Evolutionary conservation across 2,329 filamentous ascomycete genomes (phyloP), one percentile per base, ranked within the genome.

Genomic region (Atkinsonella texensis): DNA sequence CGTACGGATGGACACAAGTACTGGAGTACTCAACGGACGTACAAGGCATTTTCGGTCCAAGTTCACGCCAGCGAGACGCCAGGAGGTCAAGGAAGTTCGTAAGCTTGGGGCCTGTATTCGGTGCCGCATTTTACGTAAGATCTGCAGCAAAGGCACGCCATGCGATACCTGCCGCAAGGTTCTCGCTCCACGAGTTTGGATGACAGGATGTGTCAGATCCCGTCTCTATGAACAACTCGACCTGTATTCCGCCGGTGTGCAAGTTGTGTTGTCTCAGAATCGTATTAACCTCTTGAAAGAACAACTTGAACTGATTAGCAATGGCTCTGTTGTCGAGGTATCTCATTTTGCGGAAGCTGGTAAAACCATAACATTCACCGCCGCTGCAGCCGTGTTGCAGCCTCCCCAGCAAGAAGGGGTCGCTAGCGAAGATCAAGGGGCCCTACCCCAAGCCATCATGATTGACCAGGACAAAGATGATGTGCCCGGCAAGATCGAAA

Each of bases 41-140:
- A 68, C 73, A 1, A 74, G 74, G 15, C 74, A 82, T 57, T 73
- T 74, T 8, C 74, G 80, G 10, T 76, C 78, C 4, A 71, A 76
- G 9, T 84, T 84, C 56, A 77, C 74, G 18, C 70, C 77, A 5
- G 68, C 68, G 1, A 72, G 81, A n/a, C 72, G 81, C 20, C 81
- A 79, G 60, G 78, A 84, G 59, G 81, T 85, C 2, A 79, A 83
- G 56, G 77, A 80, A 55, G 78, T 84, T 20, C 76, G 81, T 23
- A 80, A 81, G 58, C 74, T 81, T 38, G 81, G 81, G 6, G 81
- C 81, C 12, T 85, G 81, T 57, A 82, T 84, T 49, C 71, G 81
- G 44, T 85, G 81, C 59, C 74, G 80, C 39, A 83, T 84, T 55
- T 65, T 85, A 38, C 74, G 81, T 52, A 85, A 85, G 66, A 81